A percentile compares a stretch with the other conserved stretches of the same genome.
Conservation (phyloP, 352 stramenopile species). For the Aphanomyces astaci region DNA sequence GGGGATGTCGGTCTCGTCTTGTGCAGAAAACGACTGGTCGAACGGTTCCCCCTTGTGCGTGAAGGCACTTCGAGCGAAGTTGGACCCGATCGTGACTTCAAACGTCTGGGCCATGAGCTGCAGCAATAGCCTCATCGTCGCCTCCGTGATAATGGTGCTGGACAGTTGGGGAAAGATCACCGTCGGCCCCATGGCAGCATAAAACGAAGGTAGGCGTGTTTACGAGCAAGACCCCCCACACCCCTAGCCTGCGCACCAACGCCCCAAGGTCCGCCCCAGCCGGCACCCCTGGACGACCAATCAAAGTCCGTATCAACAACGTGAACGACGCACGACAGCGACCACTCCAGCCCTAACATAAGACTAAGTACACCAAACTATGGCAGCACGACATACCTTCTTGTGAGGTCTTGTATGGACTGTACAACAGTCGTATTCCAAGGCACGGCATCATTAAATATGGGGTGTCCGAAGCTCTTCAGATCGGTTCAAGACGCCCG, state of each 20-base stretch:
- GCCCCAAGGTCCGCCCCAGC: too few relatives aligned
- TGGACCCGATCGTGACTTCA: not conserved
- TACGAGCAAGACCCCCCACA: too few relatives aligned
- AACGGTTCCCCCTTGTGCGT: not conserved
- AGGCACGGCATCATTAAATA: slow-evolving; percentile 39
- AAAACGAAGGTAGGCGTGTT: slow-evolving; percentile 12
- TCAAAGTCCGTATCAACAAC: too few relatives aligned
- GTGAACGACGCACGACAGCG: too few relatives aligned
- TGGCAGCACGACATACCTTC: too few relatives aligned
- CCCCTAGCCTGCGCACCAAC: too few relatives aligned
- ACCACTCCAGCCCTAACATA: too few relatives aligned
- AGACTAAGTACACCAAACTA: too few relatives aligned
- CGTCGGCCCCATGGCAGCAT: slow-evolving; percentile 2
- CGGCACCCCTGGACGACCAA: too few relatives aligned
- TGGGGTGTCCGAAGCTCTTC: slow-evolving; percentile 71
- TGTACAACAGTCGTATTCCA: slow-evolving; percentile 62
- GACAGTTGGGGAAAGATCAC: not conserved
- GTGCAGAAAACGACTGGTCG: not conserved
- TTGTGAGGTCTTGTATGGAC: slow-evolving; percentile 6
- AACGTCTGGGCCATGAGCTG: slow-evolving; percentile 18
- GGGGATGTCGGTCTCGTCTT: not conserved
- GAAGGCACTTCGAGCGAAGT: not conserved
- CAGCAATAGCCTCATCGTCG: slow-evolving; percentile 13
- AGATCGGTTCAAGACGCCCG: slow-evolving; percentile 60
- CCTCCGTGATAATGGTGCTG: slow-evolving; percentile 9